Evolutionary conservation across 2,329 filamentous ascomycete species (phyloP), one percentile per base, ranked within the genome.

Genomic region (Periconia digitata): DNA sequence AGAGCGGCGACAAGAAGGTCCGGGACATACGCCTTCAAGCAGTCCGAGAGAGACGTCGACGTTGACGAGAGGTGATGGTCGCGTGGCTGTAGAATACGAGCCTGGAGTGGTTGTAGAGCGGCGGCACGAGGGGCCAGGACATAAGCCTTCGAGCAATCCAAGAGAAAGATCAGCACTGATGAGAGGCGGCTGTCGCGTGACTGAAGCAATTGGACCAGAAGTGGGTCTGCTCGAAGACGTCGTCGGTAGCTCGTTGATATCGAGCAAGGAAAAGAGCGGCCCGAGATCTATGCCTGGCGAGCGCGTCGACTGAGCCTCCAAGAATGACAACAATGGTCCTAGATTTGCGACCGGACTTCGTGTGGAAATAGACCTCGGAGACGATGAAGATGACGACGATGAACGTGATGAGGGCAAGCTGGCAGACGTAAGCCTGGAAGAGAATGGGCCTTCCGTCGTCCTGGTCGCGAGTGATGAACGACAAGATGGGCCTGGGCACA

Each of bases 401-500:
- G 35, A 3, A 4, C 12, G 35, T 6, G 35, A 17, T 12, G 35
- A 37, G 18, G 35, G 18, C 3, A 16, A 21, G 18, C 10, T 16
- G 18, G 16, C 6, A 37, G 35, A 16, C 10, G 35, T 16, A 10
- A 7, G 35, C n/a, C 35, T 21, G 27, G 27, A 32, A 32, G 27
- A 12, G 3, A 32, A 15, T 12, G 3, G 5, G 8, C n/a, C n/a
- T 13, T 12, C 27, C 4, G 27, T 32, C n/a, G 27, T 6, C 17
- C 16, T 34, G 15, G 41, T 35, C 13, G 41, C 8, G 13, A 18
- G 12, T 23, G 17, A 22, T 13, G 10, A n/a, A 10, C 40, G 43
- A 20, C 43, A 44, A 10, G 13, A 38, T 13, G 43, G 34, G 22
- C 42, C 42, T 16, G 42, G 42, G 16, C 42, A 44, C 15, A 44